Evolutionary conservation across 768 basidiomycete species (phyloP), one percentile per base, ranked within the genome.

Genomic region (Suillus weaverae): DNA sequence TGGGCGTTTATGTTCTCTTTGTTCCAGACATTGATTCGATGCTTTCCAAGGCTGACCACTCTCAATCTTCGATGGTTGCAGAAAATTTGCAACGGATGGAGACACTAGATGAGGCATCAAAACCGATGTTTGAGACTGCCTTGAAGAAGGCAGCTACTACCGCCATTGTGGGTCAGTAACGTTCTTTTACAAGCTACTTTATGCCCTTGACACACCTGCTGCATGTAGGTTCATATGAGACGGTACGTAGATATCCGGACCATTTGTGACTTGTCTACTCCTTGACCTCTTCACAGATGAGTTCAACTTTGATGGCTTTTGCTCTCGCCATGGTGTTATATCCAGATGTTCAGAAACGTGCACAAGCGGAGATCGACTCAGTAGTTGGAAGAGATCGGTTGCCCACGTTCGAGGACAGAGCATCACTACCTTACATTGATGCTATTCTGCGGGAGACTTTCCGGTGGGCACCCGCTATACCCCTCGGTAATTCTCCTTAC

Each of bases 201-300:
- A 26, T 26, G 26, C 26, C 26, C 26, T 26, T 2, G 26, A 26
- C 26, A 26, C 26, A 26, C 26, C 26, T 26, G 26, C 26, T 26
- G 26, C 26, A 26, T 14, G 44, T 26, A 75, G 74, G 62, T 56
- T 67, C 72, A 14, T 66, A 65, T 35, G 73, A 68, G 60, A 68
- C 70, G 1, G 67, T 68, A 7, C 39, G 73, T 64, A 9, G 35
- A 55, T 35, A 32, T 32, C 2, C 5, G 1, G 44, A 2, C 43
- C 9, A 10, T 39, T 38, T 7, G n/a, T n/a, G n/a, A n/a, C n/a
- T n/a, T n/a, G 9, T 62, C 11, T 56, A 14, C 13, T 36, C 11
- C 54, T 65, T 32, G 53, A 5, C 39, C 18, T 64, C 4, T 57
- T 62, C 10, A 10, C 22, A 48, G 46, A 48, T 5, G 2, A 48